Conservation (phyloP, 2,329 filamentous ascomycete species). For the Diaporthe vaccinii region DNA sequence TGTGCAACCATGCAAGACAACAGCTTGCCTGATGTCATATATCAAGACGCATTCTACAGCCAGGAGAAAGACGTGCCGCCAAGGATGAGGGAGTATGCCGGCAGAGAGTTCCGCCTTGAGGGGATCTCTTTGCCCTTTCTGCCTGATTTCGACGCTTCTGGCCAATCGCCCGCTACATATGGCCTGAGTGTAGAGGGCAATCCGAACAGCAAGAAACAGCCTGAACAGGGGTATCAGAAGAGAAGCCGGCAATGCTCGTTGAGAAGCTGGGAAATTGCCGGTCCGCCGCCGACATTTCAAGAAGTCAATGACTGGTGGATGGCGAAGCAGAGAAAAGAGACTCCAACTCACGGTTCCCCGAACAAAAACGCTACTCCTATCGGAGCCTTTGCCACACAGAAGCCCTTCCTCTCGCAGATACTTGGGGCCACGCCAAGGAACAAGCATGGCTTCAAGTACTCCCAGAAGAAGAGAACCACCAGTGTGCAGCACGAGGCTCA, state of each 20-base stretch:
- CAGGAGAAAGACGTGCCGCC: conserved; percentile 86
- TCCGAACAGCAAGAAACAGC: conserved; percentile 61
- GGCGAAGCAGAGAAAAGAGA: conserved; percentile 49
- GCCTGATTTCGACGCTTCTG: conserved; percentile 79
- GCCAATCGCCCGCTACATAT: conserved; percentile 66
- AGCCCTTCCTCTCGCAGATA: conserved; percentile 80
- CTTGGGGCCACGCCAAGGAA: conserved; percentile 89
- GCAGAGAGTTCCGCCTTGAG: conserved; percentile 84
- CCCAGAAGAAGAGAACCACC: conserved; percentile 79
- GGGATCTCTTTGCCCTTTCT: conserved; percentile 84
- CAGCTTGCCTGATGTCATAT: conserved; percentile 77
- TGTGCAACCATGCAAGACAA: conserved; percentile 68
- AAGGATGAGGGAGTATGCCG: conserved; percentile 84
- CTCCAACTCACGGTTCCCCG: conserved; percentile 27
- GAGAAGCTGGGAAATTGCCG: conserved; percentile 82
- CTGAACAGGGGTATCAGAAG: conserved; percentile 64
- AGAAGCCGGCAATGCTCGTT: conserved; percentile 72
- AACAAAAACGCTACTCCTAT: conserved; percentile 42
- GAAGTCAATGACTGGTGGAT: conserved; percentile 80
- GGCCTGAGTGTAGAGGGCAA: conserved; percentile 63
- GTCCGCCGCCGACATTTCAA: conserved; percentile 75
- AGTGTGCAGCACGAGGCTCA: conserved; percentile 87
- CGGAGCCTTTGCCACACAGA: conserved; percentile 45
- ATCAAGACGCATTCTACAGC: conserved; percentile 89
- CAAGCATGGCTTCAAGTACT: conserved; percentile 87